A percentile compares a stretch with the other conserved stretches of the same genome.
Conservation (phyloP, 345 rosid species). For the Citrus inodora region DNA sequence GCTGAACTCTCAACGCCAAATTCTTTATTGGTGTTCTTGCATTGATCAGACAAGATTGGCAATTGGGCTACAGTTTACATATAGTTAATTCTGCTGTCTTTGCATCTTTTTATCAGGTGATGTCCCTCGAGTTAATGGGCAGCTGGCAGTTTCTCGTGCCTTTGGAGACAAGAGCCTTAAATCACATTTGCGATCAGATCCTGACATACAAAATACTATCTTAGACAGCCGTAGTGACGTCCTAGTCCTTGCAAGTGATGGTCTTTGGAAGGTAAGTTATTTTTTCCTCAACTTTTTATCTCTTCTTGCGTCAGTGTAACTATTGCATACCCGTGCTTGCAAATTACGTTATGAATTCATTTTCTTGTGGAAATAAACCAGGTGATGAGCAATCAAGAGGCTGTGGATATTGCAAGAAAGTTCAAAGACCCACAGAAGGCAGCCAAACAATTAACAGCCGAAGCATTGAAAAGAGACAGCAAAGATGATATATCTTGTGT, state of each 20-base stretch:
- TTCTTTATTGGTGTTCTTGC: neutral
- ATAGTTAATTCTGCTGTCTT: slow-evolving; percentile 1
- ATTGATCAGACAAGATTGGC: neutral
- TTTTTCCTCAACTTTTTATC: neutral
- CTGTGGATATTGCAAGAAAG: slow-evolving; percentile 62
- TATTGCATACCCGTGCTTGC: neutral
- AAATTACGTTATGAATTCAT: neutral
- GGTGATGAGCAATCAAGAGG: slow-evolving; percentile 84
- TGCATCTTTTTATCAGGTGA: slow-evolving; percentile 45
- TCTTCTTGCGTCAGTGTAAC: neutral
- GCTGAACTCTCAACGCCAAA: neutral
- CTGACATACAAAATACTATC: slow-evolving; percentile 39
- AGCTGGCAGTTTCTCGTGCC: slow-evolving; percentile 75
- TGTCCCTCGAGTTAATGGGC: slow-evolving; percentile 77
- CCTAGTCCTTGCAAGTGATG: slow-evolving; percentile 68
- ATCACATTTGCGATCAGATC: slow-evolving; percentile 59
- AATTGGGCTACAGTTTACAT: neutral
- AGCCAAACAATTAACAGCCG: slow-evolving; percentile 62
- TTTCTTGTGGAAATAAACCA: slow-evolving; percentile 19
- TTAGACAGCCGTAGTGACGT: slow-evolving; percentile 38
- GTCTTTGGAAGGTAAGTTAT: slow-evolving; percentile 63
- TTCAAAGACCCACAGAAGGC: slow-evolving; percentile 70
- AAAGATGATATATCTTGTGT: slow-evolving; percentile 81
- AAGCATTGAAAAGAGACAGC: slow-evolving; percentile 62
- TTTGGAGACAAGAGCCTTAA: slow-evolving; percentile 78